Conservation (phyloP, 129 eudicot genomes). For the Helichrysum umbraculigerum region DNA sequence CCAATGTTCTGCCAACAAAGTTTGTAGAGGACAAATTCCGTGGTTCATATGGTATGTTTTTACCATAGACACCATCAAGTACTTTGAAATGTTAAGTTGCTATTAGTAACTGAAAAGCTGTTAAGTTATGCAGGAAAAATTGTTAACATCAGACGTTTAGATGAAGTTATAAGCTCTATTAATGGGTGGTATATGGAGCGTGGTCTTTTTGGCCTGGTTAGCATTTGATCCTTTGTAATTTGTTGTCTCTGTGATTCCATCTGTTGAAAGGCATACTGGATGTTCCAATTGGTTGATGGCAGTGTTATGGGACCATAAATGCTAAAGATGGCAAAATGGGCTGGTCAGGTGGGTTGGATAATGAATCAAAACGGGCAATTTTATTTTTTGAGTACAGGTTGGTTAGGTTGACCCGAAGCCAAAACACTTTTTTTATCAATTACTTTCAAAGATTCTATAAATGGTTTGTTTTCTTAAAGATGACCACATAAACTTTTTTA, state of each 20-base stretch:
- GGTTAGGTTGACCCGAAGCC: not conserved
- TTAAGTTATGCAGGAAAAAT: constrained; percentile 95
- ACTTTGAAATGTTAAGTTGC: constrained; percentile 4
- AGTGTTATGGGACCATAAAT: not conserved
- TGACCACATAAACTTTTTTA: not conserved
- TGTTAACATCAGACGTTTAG: constrained; percentile 77
- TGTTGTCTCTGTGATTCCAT: not conserved
- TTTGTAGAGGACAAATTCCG: constrained; percentile 95
- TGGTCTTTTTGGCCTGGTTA: constrained; percentile 99
- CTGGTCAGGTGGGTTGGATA: not conserved
- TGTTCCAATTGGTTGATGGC: not conserved
- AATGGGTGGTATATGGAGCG: constrained; percentile 99
- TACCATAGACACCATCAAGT: not conserved
- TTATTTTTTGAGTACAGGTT: not conserved
- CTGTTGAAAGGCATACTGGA: not conserved
- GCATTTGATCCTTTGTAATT: constrained; percentile 22
- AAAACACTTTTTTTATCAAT: too few relatives aligned
- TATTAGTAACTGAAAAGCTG: constrained; percentile 37
- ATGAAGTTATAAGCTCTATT: constrained; percentile 85
- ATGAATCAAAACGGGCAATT: not conserved
- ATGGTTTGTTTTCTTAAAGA: not conserved
- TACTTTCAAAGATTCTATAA: not conserved
- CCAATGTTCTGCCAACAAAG: constrained; percentile 87
- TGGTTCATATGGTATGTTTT: constrained; percentile 82
- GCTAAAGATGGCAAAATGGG: not conserved